phyloP scores from a whole-genome alignment of 2,329 filamentous ascomycete species.

The Fusarium musae region DNA sequence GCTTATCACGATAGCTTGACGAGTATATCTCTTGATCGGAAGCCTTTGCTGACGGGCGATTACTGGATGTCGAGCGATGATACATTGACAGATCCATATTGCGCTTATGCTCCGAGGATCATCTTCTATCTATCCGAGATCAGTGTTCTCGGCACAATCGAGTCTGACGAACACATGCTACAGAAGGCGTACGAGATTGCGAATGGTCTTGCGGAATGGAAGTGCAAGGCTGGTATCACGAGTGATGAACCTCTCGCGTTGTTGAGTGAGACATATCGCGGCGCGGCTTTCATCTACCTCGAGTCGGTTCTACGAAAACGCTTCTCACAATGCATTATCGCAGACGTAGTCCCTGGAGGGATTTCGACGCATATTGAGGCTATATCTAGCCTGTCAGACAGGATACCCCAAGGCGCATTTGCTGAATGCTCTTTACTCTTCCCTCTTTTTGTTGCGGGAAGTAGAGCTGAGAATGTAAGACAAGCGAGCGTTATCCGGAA shows the following conservation, averaged over 20 bases:
- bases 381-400: rapidly evolving
- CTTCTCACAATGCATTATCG: no score
- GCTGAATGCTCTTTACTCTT: neutral
- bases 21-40: neutral
- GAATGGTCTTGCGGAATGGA: neutral
- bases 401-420: rapidly evolving
- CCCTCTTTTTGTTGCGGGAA: rapidly evolving
- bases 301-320: neutral
- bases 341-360: no score
- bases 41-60: neutral
- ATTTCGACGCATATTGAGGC: neutral
- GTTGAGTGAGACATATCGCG: neutral
- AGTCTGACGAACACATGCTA: rapidly evolving
- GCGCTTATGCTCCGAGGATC: neutral
- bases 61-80: neutral
- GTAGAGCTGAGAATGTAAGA: neutral
- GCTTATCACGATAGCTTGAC: neutral
- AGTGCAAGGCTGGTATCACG: neutral
- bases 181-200: neutral
- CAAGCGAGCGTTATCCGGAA: neutral
- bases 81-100: neutral
- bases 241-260: neutral
- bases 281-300: neutral
- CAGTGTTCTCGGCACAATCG: neutral
- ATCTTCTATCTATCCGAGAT: neutral